Base-by-base conservation (phyloP, 331 rosid genomes). In the Phaseolus coccineus region DNA sequence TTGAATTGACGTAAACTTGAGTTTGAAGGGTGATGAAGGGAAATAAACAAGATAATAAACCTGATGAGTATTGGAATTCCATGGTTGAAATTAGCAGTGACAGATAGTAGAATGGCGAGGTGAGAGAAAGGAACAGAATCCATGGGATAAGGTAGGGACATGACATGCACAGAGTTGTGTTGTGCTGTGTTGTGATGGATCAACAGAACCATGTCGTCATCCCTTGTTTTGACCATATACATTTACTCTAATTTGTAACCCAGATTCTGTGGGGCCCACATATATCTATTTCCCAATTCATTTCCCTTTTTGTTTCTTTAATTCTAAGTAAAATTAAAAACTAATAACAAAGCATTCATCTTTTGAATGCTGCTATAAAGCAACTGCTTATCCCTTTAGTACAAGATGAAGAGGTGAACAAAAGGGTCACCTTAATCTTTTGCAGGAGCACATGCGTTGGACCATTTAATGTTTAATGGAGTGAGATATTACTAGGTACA, bases 251-350 rank as follows among this genome's bases (percentile, higher is more conserved):
- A 3, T 67, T 59, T 44, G 25, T 33, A 35, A 2, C 4, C 22
- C 6, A 82, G 86, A 85, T 85, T 76, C 86, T 71, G 71, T 79
- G 84, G 89, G 55, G 6, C 89, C 89, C 84, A 71, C 84, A 40
- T 0, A 81, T 81, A 15, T 46, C 47, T 19, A 19, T 19, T 46
- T 1, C 0, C 22, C 22, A 19, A 19, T 40, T 11, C 46, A 40
- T 40, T 7, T 40, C 31, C 61, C 59, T 8, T 53, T 53, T 53
- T 55, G 10, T 10, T 24, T 9, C 3, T 55, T 24, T 24, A 3
- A 0, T 55, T 3, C 25, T 8, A 24, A 56, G 5, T 22, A 1
- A 27, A 11, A 4, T 59, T 59, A 27, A 28, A 27, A 28, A 27
- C 1, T 52, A 10, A 11, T 33, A 33, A 62, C 46, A 62, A 33